phyloP scores from a whole-genome alignment of 1,284 basidiomycete genomes.

The Malassezia equina region DNA sequence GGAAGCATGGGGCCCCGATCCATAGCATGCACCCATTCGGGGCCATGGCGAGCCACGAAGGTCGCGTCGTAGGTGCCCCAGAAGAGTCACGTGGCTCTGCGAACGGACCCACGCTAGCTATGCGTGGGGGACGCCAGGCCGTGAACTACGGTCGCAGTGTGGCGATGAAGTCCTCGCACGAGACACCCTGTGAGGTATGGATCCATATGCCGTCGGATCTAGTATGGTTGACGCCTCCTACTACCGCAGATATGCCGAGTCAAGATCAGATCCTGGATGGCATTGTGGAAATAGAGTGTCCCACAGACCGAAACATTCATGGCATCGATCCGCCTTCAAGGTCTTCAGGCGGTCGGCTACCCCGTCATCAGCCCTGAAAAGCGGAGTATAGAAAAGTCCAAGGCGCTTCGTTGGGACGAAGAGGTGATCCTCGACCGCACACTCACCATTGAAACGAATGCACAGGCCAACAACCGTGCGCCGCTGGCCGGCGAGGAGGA shows the following conservation, averaged over 20 bases:
- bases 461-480: constrained; percentile 21
- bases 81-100: not conserved
- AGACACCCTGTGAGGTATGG: constrained; percentile 36
- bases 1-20: constrained; percentile 14
- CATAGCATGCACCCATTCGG: constrained; percentile 10
- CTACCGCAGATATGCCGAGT: constrained; percentile 27
- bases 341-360: constrained; percentile 37
- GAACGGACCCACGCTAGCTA: not conserved
- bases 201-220: constrained; percentile 40
- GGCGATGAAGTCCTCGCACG: not conserved
- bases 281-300: constrained; percentile 42
- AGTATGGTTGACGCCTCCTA: constrained; percentile 37
- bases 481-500: not conserved
- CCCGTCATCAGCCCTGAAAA: constrained; percentile 16
- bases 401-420: constrained; percentile 37
- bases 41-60: not conserved
- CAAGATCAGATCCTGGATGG: constrained; percentile 44
- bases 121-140: not conserved
- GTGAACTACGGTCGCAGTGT: not conserved
- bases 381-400: not conserved
- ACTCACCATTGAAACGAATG: constrained; percentile 25
- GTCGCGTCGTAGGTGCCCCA: not conserved
- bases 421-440: constrained; percentile 39
- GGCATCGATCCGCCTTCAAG: constrained; percentile 33
- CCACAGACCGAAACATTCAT: constrained; percentile 36